A percentile compares a stretch with the other conserved stretches of the same genome.
These are phyloP conservation scores for Ramularia endophylla DNA, from an alignment of 2,329 filamentous ascomycete species.

Conservation along the genomic window DNA sequence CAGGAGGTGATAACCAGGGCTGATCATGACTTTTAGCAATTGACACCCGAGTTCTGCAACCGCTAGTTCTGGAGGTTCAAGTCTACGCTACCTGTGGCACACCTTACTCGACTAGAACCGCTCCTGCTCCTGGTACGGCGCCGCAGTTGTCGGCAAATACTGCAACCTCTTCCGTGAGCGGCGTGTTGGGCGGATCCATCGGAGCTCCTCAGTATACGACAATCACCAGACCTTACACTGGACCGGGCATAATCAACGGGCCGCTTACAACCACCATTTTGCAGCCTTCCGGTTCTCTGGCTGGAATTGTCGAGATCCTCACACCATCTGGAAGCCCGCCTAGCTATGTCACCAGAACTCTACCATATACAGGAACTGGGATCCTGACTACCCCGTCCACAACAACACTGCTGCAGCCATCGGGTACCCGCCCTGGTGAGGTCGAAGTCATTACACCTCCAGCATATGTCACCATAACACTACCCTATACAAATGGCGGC, in stretches of 20 bases:
- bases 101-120: neutral
- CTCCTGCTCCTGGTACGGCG: neutral
- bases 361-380: neutral
- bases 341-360: neutral
- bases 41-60: neutral
- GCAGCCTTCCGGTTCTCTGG: neutral
- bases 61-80: neutral
- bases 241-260: neutral
- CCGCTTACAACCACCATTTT: neutral
- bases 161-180: too few relatives aligned
- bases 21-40: neutral
- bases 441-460: neutral
- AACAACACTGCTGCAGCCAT: conserved; percentile 1
- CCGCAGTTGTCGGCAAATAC: too few relatives aligned
- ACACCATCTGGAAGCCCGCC: neutral
- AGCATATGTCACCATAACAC: conserved; percentile 6
- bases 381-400: neutral
- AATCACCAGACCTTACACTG: neutral
- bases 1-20: neutral
- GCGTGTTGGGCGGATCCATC: too few relatives aligned
- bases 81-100: neutral
- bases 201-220: too few relatives aligned
- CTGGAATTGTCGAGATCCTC: neutral
- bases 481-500: neutral
- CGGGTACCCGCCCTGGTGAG: conserved; percentile 5